phyloP scores from a whole-genome alignment of 306 rosid genomes.

The Malus sylvestris region DNA sequence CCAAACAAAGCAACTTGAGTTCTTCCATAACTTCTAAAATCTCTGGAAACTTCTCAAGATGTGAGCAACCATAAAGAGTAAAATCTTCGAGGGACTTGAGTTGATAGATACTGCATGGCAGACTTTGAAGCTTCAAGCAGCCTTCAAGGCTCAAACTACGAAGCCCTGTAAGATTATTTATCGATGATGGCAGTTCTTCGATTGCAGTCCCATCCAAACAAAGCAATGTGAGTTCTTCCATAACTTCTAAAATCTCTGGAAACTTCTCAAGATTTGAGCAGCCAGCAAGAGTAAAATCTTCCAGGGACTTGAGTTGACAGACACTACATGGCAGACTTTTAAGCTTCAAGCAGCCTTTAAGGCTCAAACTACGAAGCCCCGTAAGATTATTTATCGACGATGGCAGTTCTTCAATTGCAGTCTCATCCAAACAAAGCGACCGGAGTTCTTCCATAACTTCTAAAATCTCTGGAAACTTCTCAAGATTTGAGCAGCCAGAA shows the following conservation, averaged over 20 bases:
- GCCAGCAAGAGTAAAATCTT: not conserved
- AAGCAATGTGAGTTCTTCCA: not conserved
- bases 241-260: conserved; percentile 1
- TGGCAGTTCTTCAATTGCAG: too few relatives aligned
- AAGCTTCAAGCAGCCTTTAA: not conserved
- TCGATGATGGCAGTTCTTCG: not conserved
- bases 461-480: too few relatives aligned
- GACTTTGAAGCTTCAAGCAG: not conserved
- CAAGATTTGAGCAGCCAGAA: not conserved
- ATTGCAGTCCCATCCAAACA: not conserved
- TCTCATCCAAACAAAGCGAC: not conserved
- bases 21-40: not conserved
- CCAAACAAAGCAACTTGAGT: not conserved
- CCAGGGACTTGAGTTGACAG: not conserved
- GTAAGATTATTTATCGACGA: not conserved
- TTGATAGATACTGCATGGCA: not conserved
- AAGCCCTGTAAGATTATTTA: not conserved
- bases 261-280: not conserved
- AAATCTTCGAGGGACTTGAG: not conserved
- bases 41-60: not conserved
- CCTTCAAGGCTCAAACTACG: not conserved
- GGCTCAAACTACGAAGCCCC: not conserved
- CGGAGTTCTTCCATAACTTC: fast-evolving
- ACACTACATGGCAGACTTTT: not conserved
- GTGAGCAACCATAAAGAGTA: too few relatives aligned